Evolutionary conservation across 1,284 basidiomycete genomes (phyloP).

Genomic region (Pholiota adiposa): DNA sequence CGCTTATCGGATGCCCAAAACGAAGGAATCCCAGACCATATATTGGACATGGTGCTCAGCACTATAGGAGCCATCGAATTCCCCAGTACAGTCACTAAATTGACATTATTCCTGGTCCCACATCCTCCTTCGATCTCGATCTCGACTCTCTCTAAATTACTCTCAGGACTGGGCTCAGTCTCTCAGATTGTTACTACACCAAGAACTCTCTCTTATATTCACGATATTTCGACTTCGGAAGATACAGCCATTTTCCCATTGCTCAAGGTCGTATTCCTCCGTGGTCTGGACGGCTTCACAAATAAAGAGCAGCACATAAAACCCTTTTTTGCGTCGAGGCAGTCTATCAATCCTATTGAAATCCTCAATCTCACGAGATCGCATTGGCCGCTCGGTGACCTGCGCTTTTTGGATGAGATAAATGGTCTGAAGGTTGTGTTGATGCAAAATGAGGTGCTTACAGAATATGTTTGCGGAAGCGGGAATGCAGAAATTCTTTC

Average conservation of each 20-base stretch:
- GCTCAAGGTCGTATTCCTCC: background rate
- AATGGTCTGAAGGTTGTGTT: background rate
- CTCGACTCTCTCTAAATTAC: background rate
- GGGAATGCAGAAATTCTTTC: background rate
- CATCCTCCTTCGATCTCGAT: background rate
- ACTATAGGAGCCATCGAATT: background rate
- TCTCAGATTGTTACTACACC: background rate
- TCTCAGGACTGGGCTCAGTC: background rate
- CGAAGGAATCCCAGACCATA: background rate
- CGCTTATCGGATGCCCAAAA: background rate
- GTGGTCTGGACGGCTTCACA: background rate
- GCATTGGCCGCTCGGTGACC: background rate
- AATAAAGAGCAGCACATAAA: background rate
- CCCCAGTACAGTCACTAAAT: background rate
- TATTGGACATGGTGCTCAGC: background rate
- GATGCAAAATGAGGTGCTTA: background rate
- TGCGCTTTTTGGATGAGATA: background rate
- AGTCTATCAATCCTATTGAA: background rate
- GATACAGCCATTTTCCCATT: background rate
- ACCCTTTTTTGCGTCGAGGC: background rate
- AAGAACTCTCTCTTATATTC: background rate
- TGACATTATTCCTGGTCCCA: background rate
- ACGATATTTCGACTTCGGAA: background rate
- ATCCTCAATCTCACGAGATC: conserved; percentile 9
- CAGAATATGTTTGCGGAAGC: background rate